Evolutionary conservation across 2,329 filamentous ascomycete species (phyloP).

Genomic region (Pestalotiopsis sp.): DNA sequence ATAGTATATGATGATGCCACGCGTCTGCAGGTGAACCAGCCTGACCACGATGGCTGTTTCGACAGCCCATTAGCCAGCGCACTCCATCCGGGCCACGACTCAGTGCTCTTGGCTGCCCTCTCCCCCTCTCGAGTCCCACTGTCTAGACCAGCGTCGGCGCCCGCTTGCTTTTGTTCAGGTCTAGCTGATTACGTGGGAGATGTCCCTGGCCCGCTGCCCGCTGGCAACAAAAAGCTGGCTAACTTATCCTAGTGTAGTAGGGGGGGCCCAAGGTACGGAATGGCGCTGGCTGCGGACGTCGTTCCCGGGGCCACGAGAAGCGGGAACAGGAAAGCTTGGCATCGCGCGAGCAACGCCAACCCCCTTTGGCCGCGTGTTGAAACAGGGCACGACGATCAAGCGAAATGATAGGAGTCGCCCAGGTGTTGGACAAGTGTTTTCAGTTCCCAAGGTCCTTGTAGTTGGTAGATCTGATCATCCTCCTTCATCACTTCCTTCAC

Average conservation of each 20-base stretch:
- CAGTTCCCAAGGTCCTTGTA: too few relatives aligned
- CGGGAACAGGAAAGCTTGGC: slow-evolving; percentile 6
- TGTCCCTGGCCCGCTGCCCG: slow-evolving; percentile 2
- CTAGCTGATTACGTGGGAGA: slow-evolving; percentile 3
- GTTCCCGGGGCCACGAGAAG: background rate
- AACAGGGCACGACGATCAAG: slow-evolving; percentile 1
- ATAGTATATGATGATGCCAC: background rate
- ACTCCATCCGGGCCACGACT: background rate
- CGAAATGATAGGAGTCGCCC: slow-evolving; percentile 3
- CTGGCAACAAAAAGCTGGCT: background rate
- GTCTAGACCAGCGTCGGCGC: background rate
- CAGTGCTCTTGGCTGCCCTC: background rate
- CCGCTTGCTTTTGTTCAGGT: background rate
- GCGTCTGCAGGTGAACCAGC: background rate
- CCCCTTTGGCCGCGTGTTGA: slow-evolving; percentile 4
- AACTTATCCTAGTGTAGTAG: too few relatives aligned
- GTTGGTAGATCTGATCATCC: background rate
- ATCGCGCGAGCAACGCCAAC: slow-evolving; percentile 2
- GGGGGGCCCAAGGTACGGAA: background rate
- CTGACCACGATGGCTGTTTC: background rate
- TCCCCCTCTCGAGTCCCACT: background rate
- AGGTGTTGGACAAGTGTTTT: background rate
- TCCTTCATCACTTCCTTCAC: background rate
- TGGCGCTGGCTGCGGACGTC: background rate
- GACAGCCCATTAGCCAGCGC: background rate